Base-by-base conservation (phyloP, 2,329 filamentous ascomycete genomes). In the Diaporthe citrichinensis region DNA sequence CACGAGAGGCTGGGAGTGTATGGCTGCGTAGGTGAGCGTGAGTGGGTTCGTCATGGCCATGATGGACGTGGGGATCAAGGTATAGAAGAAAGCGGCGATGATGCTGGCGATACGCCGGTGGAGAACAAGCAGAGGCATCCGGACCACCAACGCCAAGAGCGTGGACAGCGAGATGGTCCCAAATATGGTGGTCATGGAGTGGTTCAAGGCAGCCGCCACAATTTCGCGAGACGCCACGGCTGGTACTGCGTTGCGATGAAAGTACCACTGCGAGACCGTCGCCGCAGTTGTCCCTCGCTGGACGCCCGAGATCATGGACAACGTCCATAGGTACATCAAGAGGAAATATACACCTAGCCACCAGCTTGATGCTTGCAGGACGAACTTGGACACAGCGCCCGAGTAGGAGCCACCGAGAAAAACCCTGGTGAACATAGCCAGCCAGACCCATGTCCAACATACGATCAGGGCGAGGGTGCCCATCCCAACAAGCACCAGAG, bases 251-350 rank as follows among this genome's bases (percentile, higher is more conserved):
- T 97, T 94, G 77, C 97, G 95, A 84, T 98, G 96, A 84, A 98
- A 99, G 85, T 99, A 99, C 97, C 97, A 99, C 84, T 99, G 97
- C 55, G 95, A 98, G 34, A 98, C 96, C 0, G 96, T 98, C 15
- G 97, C 97, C 34, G 95, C 96, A 20, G 96, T 98, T 23, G 96
- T 97, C 31, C 95, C 93, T 75, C 97, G 93, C 83, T 99, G 96
- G 31, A 98, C 90, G 25, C 95, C 95, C 74, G 95, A 93, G 82
- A 98, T 92, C 74, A 98, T 91, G 3, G 94, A 94, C 57, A 98
- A 88, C 0, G 95, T 97, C 97, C 97, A 99, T 79, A 98, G 92
- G 84, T 98, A 98, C 87, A 98, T 94, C 76, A 98, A 86, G 78
- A 98, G 91, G 85, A 98, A 99, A 83, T 93, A 98, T 34, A 92